Base-by-base conservation (phyloP, 805 yeast species). In the Yarrowia alimentaria region DNA sequence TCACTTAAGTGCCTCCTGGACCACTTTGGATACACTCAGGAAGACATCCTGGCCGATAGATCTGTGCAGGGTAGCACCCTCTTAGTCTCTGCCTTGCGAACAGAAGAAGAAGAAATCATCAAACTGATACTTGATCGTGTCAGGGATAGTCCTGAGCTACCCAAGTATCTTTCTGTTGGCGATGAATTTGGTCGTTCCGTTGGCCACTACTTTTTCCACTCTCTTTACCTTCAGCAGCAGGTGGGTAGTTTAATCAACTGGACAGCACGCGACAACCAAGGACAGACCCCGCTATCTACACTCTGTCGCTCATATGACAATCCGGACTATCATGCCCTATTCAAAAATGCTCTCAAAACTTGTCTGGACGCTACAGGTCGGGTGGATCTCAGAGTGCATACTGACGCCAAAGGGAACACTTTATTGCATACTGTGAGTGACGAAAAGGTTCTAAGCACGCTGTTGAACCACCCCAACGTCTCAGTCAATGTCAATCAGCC, bases 271-370 rank as follows among this genome's bases (percentile, higher is more conserved):
- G 97, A 90, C 61, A 55, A 59, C 10, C 78, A 76, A 54, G 78
- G 81, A 0, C 86, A 85, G 58, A 86, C 97, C 0, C 94, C 97
- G 0, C 67, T 91, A 8, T 79, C 84, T 64, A 75, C 87, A 2
- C 66, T 86, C 3, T 80, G 87, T 56, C 68, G 96, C 51, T 79
- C 89, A 56, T 90, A 90, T 64, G 96, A 89, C 62, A 89, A 85
- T 56, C 68, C 77, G 0, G 65, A 79, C 25, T 90, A 89, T 63
- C 61, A 69, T 2, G 60, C 60, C 3, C 60, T 86, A 58, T 66
- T 86, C 5, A 42, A 57, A 13, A 64, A 61, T 10, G 78, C 80
- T 0, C 72, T 83, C 49, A 55, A 61, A 12, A 24, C 32, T 3
- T 48, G 50, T 14, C 32, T 25, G 3, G 49, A 57, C 33, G 30